These are phyloP conservation scores for Septoria linicola DNA, from an alignment of 2,329 filamentous ascomycete genomes.

Conservation along the genomic window DNA sequence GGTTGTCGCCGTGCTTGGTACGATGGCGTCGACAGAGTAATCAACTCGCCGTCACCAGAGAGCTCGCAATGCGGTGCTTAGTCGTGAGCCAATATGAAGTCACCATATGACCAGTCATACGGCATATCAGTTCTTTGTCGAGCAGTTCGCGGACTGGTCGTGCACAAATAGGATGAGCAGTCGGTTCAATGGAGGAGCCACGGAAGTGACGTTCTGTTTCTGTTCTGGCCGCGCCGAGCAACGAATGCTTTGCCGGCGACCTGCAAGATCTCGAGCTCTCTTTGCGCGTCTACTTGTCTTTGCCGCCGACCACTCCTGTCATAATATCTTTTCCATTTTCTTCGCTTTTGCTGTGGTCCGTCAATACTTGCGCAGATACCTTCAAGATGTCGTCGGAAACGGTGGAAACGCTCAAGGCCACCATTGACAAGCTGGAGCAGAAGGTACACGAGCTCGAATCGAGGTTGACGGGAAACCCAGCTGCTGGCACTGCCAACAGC, in stretches of 20 bases:
- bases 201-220: too few relatives aligned
- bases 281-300: slow-evolving; percentile 1
- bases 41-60: too few relatives aligned
- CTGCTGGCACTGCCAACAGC: slow-evolving; percentile 47
- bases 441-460: slow-evolving; percentile 83
- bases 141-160: too few relatives aligned
- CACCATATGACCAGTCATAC: too few relatives aligned
- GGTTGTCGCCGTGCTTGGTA: too few relatives aligned
- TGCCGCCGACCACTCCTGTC: not conserved
- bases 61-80: too few relatives aligned
- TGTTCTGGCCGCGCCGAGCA: not conserved
- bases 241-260: too few relatives aligned
- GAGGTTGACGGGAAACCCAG: slow-evolving; percentile 55
- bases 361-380: slow-evolving; percentile 11
- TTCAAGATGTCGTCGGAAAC: slow-evolving; percentile 25
- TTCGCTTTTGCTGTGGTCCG: slow-evolving; percentile 15
- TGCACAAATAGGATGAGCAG: too few relatives aligned
- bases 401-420: slow-evolving; percentile 64
- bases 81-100: too few relatives aligned
- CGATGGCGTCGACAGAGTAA: too few relatives aligned
- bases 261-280: slow-evolving; percentile 2
- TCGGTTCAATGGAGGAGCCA: too few relatives aligned
- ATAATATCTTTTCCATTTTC: not conserved
- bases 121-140: too few relatives aligned
- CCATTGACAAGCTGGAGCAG: slow-evolving; percentile 78